A percentile compares a stretch with the other conserved stretches of the same genome.
Evolutionary conservation across 163 green algal genomes (phyloP).

Genomic region (Scenedesmus sp.): DNA sequence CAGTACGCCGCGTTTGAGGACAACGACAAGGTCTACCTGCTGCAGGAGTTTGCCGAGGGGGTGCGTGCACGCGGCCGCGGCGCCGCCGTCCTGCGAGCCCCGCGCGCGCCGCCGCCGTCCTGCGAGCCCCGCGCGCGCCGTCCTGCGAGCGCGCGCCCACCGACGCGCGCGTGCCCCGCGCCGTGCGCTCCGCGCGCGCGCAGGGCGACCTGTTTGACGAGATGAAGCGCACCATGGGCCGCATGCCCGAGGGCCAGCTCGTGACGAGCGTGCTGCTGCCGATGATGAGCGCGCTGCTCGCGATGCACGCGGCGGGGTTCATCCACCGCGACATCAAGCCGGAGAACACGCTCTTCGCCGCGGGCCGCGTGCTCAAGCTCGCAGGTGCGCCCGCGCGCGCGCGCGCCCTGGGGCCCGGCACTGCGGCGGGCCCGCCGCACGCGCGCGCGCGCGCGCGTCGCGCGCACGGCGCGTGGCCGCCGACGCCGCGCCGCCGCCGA

Average conservation of each 20-base stretch:
- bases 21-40: constrained; percentile 75
- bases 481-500: too few species aligned
- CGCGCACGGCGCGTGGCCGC: too few species aligned
- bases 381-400: constrained; percentile 13
- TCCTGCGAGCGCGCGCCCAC: too few species aligned
- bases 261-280: constrained; percentile 61
- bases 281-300: constrained; percentile 64
- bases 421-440: too few species aligned
- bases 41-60: constrained; percentile 69
- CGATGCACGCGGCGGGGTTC: constrained; percentile 64
- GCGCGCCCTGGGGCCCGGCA: too few species aligned
- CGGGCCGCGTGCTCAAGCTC: constrained; percentile 44
- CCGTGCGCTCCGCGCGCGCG: background rate
- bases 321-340: constrained; percentile 79
- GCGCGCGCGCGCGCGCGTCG: too few species aligned
- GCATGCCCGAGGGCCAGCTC: constrained; percentile 60
- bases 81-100: too few species aligned
- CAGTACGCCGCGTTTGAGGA: constrained; percentile 85
- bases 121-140: too few species aligned
- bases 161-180: too few species aligned
- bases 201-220: constrained; percentile 77
- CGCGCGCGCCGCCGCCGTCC: too few species aligned
- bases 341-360: constrained; percentile 70
- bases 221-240: constrained; percentile 62
- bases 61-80: constrained; percentile 37